phyloP scores from a whole-genome alignment of 345 rosid species.

The Citrus trifoliata region DNA sequence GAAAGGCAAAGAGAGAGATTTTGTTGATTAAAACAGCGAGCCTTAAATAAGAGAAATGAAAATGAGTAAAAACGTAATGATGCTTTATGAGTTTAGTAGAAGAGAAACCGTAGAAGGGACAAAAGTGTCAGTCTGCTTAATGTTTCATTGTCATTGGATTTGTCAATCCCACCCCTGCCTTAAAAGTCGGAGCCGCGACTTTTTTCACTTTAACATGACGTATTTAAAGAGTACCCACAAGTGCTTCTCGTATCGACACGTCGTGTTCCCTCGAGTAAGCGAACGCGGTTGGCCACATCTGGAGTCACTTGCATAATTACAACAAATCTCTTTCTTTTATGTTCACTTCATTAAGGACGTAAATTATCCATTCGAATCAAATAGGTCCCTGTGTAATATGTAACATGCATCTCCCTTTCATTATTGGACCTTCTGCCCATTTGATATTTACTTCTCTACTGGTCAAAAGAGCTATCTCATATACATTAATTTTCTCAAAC shows the following conservation, averaged over 20 bases:
- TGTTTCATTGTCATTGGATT: not conserved
- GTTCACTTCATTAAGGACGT: not conserved
- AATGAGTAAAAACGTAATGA: no score
- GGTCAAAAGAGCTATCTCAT: no score
- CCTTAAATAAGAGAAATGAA: not conserved
- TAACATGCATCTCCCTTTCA: not conserved
- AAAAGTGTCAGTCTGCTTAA: not conserved
- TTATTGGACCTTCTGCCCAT: no score
- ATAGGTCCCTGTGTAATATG: not conserved
- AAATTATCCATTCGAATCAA: not conserved
- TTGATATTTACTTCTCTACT: no score
- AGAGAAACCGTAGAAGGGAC: not conserved
- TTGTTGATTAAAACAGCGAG: not conserved
- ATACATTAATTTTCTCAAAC: no score
- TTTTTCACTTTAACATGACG: not conserved
- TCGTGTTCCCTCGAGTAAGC: not conserved
- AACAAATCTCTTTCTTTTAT: not conserved
- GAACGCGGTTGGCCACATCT: not conserved
- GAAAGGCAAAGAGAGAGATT: not conserved
- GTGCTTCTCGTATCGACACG: not conserved
- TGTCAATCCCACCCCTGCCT: not conserved
- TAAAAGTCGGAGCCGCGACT: not conserved
- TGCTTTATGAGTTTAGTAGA: not conserved
- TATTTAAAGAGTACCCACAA: not conserved
- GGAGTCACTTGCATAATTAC: not conserved